Evolutionary conservation across 768 basidiomycete species (phyloP).

Genomic region (Nevesoporus exiguus): DNA sequence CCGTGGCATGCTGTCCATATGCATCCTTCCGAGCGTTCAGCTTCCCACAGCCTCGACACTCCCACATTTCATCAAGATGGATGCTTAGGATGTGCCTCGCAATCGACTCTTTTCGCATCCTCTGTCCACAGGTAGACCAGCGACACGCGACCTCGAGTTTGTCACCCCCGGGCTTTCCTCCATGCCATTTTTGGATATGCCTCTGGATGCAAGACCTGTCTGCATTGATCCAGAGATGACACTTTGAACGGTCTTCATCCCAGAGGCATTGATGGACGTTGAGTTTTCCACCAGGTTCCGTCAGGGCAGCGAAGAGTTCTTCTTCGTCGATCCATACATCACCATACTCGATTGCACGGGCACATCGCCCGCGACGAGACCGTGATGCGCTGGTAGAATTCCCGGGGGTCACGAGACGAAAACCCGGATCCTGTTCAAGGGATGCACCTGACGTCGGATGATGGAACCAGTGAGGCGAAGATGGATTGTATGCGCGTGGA

Average conservation of each 20-base stretch:
- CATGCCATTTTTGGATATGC: constrained; percentile 22
- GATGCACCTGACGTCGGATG: background rate
- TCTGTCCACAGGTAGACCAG: constrained; percentile 13
- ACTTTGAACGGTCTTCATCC: constrained; percentile 9
- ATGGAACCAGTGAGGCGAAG: background rate
- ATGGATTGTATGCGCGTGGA: background rate
- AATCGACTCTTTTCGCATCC: constrained; percentile 26
- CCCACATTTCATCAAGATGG: constrained; percentile 13
- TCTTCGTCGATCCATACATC: constrained; percentile 13
- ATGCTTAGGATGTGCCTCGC: constrained; percentile 13
- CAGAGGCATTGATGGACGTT: constrained; percentile 11
- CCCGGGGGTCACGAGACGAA: background rate
- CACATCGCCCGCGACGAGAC: background rate
- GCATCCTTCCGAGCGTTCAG: constrained; percentile 9
- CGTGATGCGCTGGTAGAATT: background rate
- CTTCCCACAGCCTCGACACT: constrained; percentile 9
- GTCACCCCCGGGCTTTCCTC: constrained; percentile 7
- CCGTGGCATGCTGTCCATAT: constrained; percentile 3
- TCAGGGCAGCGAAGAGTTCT: constrained; percentile 8
- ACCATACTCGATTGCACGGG: constrained; percentile 4
- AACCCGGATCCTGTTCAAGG: no score
- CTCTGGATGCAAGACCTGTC: constrained; percentile 14
- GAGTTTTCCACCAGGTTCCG: background rate
- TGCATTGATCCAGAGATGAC: constrained; percentile 14
- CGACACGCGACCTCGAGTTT: constrained; percentile 5